Evolutionary conservation across 306 rosid species (phyloP), one percentile per base, ranked within the genome.

Genomic region (Cucumis cinereus): DNA sequence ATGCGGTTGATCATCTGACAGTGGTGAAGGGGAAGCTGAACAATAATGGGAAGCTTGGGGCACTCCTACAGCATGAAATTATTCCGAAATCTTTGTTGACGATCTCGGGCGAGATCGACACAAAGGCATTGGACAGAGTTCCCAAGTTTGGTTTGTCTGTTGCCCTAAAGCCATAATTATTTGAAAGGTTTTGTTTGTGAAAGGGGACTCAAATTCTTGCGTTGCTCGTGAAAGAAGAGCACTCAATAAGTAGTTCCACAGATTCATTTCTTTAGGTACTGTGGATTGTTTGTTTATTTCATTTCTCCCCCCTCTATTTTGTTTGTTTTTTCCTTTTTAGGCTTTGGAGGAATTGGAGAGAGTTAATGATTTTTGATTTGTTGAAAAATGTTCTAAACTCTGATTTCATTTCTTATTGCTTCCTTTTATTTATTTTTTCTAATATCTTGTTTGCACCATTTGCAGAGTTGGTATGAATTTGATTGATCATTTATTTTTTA

Each of bases 131-230:
- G 77, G 96, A 95, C 47, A 95, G 82, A 85, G 82, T 67, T 52
- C 96, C 98, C 84, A 92, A 68, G 86, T 90, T 95, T 45, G 99
- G 99, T 10, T 79, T 95, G 91, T 89, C 91, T 50, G 78, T 95
- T 73, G 92, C 92, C 58, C 93, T 95, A 85, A 95, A 89, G 87
- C 99, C 99, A 57, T 94, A 90, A 88, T 78, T 58, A 35, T 56
- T 36, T 35, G 19, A 28, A 61, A 77, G 23, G 54, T 63, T 19
- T 57, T 8, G 70, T 81, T 53, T 74, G 60, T 38, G 72, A 77
- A 81, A 36, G 70, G 70, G 78, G 24, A 84, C 87, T 84, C 86
- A 82, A 66, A 78, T 86, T 90, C 89, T 92, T 77, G 77, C 87
- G 83, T 82, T 85, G 93, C 87, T 86, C 91, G 76, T 57, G 77